phyloP scores from a whole-genome alignment of 139 green algal species.

The Chlamydomonas incerta region DNA sequence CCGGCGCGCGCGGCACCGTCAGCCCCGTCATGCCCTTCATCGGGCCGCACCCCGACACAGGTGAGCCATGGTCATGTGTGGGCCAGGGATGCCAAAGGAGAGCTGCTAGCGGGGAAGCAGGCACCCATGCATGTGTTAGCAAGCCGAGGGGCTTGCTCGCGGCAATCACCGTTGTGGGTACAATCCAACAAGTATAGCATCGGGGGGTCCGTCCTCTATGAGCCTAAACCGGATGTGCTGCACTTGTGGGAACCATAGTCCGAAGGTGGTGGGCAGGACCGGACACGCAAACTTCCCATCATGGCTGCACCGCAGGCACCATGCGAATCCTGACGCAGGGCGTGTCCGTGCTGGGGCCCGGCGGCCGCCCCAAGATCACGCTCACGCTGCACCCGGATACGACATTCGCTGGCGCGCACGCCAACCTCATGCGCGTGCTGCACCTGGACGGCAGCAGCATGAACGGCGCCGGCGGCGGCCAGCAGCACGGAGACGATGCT shows the following conservation, averaged over 20 bases:
- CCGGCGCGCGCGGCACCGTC: not conserved
- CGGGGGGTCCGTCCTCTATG: too few species aligned
- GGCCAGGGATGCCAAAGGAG: too few species aligned
- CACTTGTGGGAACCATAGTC: too few species aligned
- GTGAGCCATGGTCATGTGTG: too few species aligned
- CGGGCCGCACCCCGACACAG: slow-evolving; percentile 28
- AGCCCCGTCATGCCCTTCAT: not conserved
- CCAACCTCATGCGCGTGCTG: slow-evolving; percentile 24
- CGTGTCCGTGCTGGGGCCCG: not conserved
- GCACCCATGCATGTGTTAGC: too few species aligned
- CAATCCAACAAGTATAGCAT: too few species aligned
- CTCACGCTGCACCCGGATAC: slow-evolving; percentile 28
- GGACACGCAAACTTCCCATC: too few species aligned
- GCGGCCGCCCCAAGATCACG: not conserved
- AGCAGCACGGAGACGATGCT: not conserved
- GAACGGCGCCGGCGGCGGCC: not conserved
- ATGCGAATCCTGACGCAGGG: slow-evolving; percentile 33
- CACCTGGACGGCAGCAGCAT: not conserved
- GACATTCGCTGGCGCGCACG: slow-evolving; percentile 13
- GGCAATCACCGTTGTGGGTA: too few species aligned
- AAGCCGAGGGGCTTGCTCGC: too few species aligned
- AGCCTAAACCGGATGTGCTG: too few species aligned
- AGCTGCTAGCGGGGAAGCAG: too few species aligned
- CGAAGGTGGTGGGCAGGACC: too few species aligned
- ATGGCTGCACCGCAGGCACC: slow-evolving; percentile 19